Conservation (phyloP, 2,329 filamentous ascomycete genomes). For the Cytospora paraplurivora region DNA sequence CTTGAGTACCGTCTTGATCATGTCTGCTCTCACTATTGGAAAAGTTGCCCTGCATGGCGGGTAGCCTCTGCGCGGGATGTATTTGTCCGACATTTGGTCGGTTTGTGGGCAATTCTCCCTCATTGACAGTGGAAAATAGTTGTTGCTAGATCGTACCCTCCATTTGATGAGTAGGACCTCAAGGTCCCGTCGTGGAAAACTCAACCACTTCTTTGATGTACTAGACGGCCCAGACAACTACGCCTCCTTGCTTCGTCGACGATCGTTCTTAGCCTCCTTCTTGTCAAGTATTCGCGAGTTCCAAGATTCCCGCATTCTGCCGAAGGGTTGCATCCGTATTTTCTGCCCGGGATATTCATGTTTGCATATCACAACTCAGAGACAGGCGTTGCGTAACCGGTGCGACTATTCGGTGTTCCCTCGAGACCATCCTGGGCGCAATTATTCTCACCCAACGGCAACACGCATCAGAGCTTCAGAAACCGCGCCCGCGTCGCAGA, state of each 20-base stretch:
- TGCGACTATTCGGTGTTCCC: conserved; percentile 4
- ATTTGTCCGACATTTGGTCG: not conserved
- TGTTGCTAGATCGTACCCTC: not conserved
- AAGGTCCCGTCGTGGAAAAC: not conserved
- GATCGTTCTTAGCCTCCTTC: not conserved
- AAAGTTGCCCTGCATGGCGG: not conserved
- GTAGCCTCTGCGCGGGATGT: not conserved
- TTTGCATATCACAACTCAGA: conserved; percentile 22
- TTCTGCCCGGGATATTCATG: not conserved
- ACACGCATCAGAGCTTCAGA: no score
- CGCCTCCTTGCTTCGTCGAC: not conserved
- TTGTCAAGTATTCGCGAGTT: no score
- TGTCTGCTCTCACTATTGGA: not conserved
- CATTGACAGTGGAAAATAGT: not conserved
- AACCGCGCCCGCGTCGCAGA: not conserved
- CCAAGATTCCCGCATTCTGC: not conserved
- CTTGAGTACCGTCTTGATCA: conserved; percentile 4
- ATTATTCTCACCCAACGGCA: no score
- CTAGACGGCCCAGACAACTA: not conserved
- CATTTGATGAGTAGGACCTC: not conserved
- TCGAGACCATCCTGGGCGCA: not conserved
- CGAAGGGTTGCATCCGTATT: not conserved
- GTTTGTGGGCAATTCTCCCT: not conserved
- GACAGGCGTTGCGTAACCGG: conserved; percentile 13
- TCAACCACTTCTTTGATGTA: not conserved